These are phyloP conservation scores for Sporothrix schenckii DNA, from an alignment of 2,329 filamentous ascomycete genomes.

Conservation along the genomic window DNA sequence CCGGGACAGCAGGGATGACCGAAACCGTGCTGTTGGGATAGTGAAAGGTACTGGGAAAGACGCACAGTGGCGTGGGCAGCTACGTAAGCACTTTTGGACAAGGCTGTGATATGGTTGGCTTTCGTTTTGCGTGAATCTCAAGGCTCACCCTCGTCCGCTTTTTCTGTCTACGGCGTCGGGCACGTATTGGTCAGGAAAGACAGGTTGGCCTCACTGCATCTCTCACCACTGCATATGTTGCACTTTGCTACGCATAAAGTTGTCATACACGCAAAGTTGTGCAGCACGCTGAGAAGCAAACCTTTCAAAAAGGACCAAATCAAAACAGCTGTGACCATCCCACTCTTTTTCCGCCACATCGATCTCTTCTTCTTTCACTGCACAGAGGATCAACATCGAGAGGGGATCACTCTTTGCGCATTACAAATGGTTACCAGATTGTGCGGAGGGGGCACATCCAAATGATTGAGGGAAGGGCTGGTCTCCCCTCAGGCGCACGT, in stretches of 20 bases:
- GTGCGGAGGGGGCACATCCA: not conserved
- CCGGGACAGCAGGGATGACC: not conserved
- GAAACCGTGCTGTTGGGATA: conserved; percentile 13
- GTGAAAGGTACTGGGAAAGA: not conserved
- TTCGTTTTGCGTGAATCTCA: not conserved
- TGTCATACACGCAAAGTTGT: not conserved
- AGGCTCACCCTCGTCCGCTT: not conserved
- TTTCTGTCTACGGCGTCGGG: not conserved
- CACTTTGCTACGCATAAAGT: not conserved
- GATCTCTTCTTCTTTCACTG: not conserved
- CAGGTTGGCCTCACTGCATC: not conserved
- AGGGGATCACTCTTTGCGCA: not conserved
- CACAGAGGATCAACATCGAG: not conserved
- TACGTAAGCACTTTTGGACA: not conserved
- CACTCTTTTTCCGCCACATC: not conserved
- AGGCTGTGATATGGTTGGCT: not conserved
- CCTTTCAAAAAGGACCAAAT: too few relatives aligned
- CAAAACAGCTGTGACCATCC: not conserved
- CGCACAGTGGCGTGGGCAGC: not conserved
- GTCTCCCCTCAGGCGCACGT: not conserved
- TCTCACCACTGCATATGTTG: not conserved
- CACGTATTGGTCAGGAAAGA: not conserved
- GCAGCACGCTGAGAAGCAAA: not conserved
- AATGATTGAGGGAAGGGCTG: not conserved
- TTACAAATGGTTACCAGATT: conserved; percentile 10